phyloP scores from a whole-genome alignment of 805 yeast species.

The Saturnispora galanensis region DNA sequence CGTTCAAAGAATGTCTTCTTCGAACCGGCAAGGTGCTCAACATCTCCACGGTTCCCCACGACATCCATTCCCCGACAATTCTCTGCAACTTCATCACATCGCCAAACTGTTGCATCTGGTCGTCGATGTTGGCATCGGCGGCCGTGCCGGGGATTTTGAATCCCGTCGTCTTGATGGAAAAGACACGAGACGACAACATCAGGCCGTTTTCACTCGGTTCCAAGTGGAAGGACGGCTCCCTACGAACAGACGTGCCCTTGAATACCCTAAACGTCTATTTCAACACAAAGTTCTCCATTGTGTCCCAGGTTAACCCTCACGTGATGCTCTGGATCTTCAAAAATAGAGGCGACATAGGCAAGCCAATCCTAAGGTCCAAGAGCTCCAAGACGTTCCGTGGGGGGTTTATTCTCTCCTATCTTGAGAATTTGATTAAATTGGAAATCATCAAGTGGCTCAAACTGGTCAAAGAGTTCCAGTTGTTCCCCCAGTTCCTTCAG shows the following conservation, averaged over 20 bases:
- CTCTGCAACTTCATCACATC: slow-evolving; percentile 68
- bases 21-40: slow-evolving; percentile 63
- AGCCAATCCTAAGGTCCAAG: slow-evolving; percentile 56
- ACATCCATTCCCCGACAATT: slow-evolving; percentile 73
- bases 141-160: slow-evolving; percentile 78
- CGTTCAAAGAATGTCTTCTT: slow-evolving; percentile 60
- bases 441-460: slow-evolving; percentile 74
- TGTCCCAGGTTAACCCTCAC: slow-evolving; percentile 79
- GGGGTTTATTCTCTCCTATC: slow-evolving; percentile 64
- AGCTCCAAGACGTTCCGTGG: slow-evolving; percentile 54
- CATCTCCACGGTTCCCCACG: slow-evolving; percentile 72
- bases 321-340: slow-evolving; percentile 66
- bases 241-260: slow-evolving; percentile 71
- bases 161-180: slow-evolving; percentile 73
- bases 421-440: slow-evolving; percentile 59
- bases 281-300: slow-evolving; percentile 66
- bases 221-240: slow-evolving; percentile 72
- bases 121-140: slow-evolving; percentile 62
- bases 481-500: slow-evolving; percentile 57
- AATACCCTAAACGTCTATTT: slow-evolving; percentile 65
- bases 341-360: slow-evolving; percentile 72
- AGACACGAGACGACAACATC: slow-evolving; percentile 28
- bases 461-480: slow-evolving; percentile 51
- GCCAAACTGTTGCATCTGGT: slow-evolving; percentile 78
- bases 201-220: slow-evolving; percentile 65